Percentiles rank a stretch among this genome's conserved stretches.
These are phyloP conservation scores for Oleoguttula mirabilis DNA, from an alignment of 495 filamentous ascomycete species.

Conservation along the genomic window DNA sequence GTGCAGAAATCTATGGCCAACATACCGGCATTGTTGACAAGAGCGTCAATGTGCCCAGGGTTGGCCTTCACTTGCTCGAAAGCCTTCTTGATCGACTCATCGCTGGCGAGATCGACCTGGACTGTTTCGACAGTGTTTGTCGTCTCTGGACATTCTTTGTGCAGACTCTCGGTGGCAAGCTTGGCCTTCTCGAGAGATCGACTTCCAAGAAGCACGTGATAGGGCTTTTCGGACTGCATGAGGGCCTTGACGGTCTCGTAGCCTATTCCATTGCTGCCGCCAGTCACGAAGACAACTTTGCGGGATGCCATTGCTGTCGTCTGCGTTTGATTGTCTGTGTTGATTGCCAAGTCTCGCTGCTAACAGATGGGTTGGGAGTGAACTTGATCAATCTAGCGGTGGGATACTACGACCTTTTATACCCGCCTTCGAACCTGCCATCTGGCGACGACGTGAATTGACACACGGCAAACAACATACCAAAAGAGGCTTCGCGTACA, in stretches of 20 bases:
- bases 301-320: neutral
- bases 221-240: conserved; percentile 2
- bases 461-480: too few relatives aligned
- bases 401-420: too few relatives aligned
- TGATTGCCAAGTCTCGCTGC: too few relatives aligned
- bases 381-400: too few relatives aligned
- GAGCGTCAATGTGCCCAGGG: conserved; percentile 24
- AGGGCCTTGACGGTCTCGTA: conserved; percentile 8
- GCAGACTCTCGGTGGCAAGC: conserved; percentile 21
- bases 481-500: too few relatives aligned
- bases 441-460: too few relatives aligned
- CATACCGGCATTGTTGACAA: conserved; percentile 30
- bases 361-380: too few relatives aligned
- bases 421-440: too few relatives aligned
- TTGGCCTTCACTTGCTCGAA: conserved; percentile 12
- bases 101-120: conserved; percentile 24
- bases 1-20: too few relatives aligned
- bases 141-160: conserved; percentile 19
- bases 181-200: conserved; percentile 25
- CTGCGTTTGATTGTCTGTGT: too few relatives aligned
- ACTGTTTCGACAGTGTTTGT: conserved; percentile 19
- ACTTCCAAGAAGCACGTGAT: conserved; percentile 26
- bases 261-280: neutral
- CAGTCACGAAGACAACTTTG: conserved; percentile 1
- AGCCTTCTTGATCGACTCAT: conserved; percentile 22